phyloP scores from a whole-genome alignment of 1,284 basidiomycete species.

The Puccinia coronata region DNA sequence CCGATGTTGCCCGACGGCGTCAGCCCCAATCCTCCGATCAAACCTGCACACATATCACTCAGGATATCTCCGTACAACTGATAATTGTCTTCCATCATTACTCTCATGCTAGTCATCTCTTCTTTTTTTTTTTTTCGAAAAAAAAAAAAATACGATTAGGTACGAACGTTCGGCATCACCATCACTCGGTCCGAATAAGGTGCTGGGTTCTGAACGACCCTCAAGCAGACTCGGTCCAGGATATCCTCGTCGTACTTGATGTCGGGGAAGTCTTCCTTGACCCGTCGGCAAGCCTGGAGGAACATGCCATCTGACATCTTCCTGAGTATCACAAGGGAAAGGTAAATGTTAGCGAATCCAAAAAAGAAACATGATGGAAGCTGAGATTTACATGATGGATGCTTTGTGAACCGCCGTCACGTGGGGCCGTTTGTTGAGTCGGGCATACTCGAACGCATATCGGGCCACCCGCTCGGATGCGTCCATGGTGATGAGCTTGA shows the following conservation, averaged over 20 bases:
- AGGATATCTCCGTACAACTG: constrained; percentile 74
- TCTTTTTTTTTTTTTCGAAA: background rate
- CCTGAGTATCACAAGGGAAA: constrained; percentile 57
- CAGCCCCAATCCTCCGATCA: constrained; percentile 95
- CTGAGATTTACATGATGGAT: constrained; percentile 80
- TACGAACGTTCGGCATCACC: constrained; percentile 97
- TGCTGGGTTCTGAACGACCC: constrained; percentile 87
- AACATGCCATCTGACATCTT: constrained; percentile 99
- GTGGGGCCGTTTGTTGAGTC: constrained; percentile 79
- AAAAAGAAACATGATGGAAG: background rate
- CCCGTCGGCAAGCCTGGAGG: constrained; percentile 92
- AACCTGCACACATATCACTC: constrained; percentile 97
- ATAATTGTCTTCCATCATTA: background rate
- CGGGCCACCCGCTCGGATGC: constrained; percentile 97
- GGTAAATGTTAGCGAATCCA: background rate
- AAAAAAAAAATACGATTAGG: constrained; percentile 28
- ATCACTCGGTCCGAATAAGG: constrained; percentile 97
- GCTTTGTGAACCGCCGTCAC: constrained; percentile 99
- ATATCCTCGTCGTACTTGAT: constrained; percentile 95
- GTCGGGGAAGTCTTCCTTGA: constrained; percentile 93
- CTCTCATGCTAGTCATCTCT: background rate
- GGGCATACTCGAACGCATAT: constrained; percentile 97
- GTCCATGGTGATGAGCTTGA: constrained; percentile 99
- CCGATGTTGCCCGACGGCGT: constrained; percentile 99
- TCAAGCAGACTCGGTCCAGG: constrained; percentile 92